A percentile compares a stretch with the other conserved stretches of the same genome.
These are phyloP conservation scores for Strobilomyces dryophilus DNA, from an alignment of 768 basidiomycete genomes.

Conservation along the genomic window DNA sequence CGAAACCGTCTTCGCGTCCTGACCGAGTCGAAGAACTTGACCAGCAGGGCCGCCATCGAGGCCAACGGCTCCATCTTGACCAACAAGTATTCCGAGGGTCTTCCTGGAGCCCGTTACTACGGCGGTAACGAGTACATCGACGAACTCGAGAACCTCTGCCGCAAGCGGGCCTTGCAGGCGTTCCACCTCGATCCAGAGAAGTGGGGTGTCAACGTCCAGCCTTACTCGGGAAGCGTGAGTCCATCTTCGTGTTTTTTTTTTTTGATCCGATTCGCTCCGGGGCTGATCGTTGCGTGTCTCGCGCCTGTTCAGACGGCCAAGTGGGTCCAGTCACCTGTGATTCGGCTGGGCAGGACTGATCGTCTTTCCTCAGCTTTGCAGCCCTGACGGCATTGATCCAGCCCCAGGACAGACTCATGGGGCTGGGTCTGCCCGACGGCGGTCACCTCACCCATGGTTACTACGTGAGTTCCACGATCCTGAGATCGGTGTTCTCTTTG, in stretches of 20 bases:
- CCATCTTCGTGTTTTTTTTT: not conserved
- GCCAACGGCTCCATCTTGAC: constrained; percentile 98
- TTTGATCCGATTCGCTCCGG: not conserved
- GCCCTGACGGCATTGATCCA: constrained; percentile 94
- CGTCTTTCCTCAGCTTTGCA: constrained; percentile 65
- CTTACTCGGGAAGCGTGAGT: constrained; percentile 89
- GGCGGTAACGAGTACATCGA: constrained; percentile 98
- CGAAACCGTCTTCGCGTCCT: not conserved
- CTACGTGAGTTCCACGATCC: constrained; percentile 55
- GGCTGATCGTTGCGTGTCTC: constrained; percentile 14
- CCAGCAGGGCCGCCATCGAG: constrained; percentile 92
- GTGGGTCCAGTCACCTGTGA: constrained; percentile 39
- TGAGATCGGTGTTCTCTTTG: not conserved
- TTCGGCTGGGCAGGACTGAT: constrained; percentile 11
- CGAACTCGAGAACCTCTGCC: constrained; percentile 91
- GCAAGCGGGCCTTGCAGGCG: constrained; percentile 91
- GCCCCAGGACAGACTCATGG: constrained; percentile 98
- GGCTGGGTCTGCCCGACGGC: constrained; percentile 95
- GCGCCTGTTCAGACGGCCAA: constrained; percentile 67
- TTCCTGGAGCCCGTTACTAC: constrained; percentile 95
- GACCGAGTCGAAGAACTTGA: constrained; percentile 72
- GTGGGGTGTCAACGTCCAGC: constrained; percentile 99
- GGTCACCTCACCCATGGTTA: constrained; percentile 97
- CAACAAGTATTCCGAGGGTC: constrained; percentile 99
- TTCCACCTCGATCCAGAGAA: constrained; percentile 90